These are phyloP conservation scores for Fusarium sp. DNA, from an alignment of 2,329 filamentous ascomycete genomes.

Conservation along the genomic window DNA sequence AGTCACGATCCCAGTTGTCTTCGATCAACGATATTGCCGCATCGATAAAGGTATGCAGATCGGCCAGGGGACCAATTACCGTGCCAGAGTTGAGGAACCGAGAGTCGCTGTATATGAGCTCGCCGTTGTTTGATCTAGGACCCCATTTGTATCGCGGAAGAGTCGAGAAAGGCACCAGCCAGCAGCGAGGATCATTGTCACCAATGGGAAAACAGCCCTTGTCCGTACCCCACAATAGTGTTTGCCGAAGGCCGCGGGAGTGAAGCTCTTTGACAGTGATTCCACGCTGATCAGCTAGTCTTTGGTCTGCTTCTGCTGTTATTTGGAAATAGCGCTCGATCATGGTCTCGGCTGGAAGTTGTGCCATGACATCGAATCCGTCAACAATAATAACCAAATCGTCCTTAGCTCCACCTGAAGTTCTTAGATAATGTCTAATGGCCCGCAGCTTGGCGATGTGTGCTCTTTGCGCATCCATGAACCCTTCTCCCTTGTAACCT, in stretches of 20 bases:
- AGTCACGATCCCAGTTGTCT: conserved; percentile 22
- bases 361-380: conserved; percentile 45
- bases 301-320: conserved; percentile 28
- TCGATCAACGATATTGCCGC: conserved; percentile 26
- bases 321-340: conserved; percentile 44
- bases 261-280: conserved; percentile 37
- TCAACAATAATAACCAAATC: conserved; percentile 45
- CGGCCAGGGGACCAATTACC: conserved; percentile 41
- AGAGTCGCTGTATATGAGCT: conserved; percentile 22
- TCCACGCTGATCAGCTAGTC: conserved; percentile 38
- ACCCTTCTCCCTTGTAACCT: conserved; percentile 38
- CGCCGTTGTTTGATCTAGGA: conserved; percentile 26
- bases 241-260: conserved; percentile 32
- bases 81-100: conserved; percentile 46
- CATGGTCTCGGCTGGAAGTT: conserved; percentile 42
- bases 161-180: conserved; percentile 38
- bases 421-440: conserved; percentile 36
- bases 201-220: conserved; percentile 38
- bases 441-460: conserved; percentile 43
- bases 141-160: conserved; percentile 39
- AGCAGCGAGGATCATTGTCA: conserved; percentile 37
- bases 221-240: conserved; percentile 43
- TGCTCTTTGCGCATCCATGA: conserved; percentile 32
- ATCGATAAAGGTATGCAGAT: conserved; percentile 40
- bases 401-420: conserved; percentile 11